Evolutionary conservation across 306 rosid species (phyloP).

Genomic region (Dalbergia cultrata): DNA sequence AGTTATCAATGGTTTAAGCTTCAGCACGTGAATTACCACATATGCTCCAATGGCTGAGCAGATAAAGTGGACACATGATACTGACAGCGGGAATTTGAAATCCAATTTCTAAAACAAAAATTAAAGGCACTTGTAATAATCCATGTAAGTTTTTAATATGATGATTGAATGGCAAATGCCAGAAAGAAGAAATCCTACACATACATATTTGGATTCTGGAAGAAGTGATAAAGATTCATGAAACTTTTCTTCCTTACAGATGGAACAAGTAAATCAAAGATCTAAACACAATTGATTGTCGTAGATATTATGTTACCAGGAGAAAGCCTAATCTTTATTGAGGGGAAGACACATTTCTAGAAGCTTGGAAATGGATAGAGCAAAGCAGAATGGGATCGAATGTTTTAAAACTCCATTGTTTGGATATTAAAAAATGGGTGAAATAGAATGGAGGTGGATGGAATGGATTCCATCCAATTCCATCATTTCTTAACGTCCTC

Average conservation of each 20-base stretch:
- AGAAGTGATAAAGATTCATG: constrained; percentile 26
- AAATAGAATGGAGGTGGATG: too few species aligned
- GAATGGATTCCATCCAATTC: too few species aligned
- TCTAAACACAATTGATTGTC: constrained; percentile 9
- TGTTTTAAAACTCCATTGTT: too few species aligned
- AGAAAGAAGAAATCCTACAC: constrained; percentile 31
- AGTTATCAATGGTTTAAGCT: constrained; percentile 82
- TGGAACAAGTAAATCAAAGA: constrained; percentile 16
- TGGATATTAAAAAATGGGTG: too few species aligned
- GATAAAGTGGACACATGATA: constrained; percentile 91
- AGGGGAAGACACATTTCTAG: background rate
- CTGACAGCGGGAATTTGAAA: constrained; percentile 93
- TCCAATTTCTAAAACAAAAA: constrained; percentile 77
- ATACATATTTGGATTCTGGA: constrained; percentile 4
- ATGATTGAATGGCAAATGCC: background rate
- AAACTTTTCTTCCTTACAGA: constrained; percentile 22
- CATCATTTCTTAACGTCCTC: too few species aligned
- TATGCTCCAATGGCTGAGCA: constrained; percentile 92
- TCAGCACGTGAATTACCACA: constrained; percentile 80
- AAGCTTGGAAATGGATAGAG: background rate
- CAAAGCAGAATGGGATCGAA: too few species aligned
- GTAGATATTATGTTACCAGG: constrained; percentile 10
- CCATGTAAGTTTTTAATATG: constrained; percentile 22
- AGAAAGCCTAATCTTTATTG: constrained; percentile 11
- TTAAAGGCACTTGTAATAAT: background rate